A percentile compares a stretch with the other conserved stretches of the same genome.
Evolutionary conservation across 495 filamentous ascomycete species (phyloP).

Genomic region (Platismatia glauca): DNA sequence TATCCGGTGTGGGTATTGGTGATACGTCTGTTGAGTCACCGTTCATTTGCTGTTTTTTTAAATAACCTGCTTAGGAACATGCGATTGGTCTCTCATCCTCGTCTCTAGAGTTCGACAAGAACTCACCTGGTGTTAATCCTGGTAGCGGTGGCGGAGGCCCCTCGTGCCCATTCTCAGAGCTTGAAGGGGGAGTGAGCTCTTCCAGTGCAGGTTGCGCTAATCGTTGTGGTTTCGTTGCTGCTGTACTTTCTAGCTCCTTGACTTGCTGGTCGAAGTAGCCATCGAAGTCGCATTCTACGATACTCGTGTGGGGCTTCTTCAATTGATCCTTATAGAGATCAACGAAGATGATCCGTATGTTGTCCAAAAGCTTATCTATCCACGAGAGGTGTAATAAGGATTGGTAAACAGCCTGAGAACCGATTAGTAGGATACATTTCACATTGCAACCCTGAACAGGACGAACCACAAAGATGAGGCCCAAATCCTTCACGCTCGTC

Average conservation of each 20-base stretch:
- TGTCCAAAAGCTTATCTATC: constrained; percentile 94
- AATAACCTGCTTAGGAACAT: not conserved
- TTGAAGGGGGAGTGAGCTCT: constrained; percentile 32
- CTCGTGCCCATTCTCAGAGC: constrained; percentile 30
- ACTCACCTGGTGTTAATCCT: constrained; percentile 31
- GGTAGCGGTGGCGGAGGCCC: constrained; percentile 48
- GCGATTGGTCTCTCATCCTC: not conserved
- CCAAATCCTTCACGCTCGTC: constrained; percentile 83
- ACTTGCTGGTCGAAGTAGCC: constrained; percentile 92
- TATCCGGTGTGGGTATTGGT: constrained; percentile 62
- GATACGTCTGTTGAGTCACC: constrained; percentile 50
- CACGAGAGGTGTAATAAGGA: constrained; percentile 89
- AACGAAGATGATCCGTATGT: constrained; percentile 82
- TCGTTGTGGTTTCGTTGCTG: constrained; percentile 32
- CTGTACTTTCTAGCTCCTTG: constrained; percentile 63
- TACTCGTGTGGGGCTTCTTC: constrained; percentile 66
- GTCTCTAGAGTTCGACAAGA: not conserved
- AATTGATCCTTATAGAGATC: constrained; percentile 82
- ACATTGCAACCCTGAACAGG: not conserved
- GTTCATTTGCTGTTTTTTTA: constrained; percentile 38
- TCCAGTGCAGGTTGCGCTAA: constrained; percentile 20
- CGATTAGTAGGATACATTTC: constrained; percentile 6
- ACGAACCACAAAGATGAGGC: constrained; percentile 89
- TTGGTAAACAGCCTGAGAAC: constrained; percentile 80
- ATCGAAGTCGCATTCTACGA: constrained; percentile 71